phyloP scores from a whole-genome alignment of 2,329 filamentous ascomycete species.

The Ophiocordyceps robertsii region DNA sequence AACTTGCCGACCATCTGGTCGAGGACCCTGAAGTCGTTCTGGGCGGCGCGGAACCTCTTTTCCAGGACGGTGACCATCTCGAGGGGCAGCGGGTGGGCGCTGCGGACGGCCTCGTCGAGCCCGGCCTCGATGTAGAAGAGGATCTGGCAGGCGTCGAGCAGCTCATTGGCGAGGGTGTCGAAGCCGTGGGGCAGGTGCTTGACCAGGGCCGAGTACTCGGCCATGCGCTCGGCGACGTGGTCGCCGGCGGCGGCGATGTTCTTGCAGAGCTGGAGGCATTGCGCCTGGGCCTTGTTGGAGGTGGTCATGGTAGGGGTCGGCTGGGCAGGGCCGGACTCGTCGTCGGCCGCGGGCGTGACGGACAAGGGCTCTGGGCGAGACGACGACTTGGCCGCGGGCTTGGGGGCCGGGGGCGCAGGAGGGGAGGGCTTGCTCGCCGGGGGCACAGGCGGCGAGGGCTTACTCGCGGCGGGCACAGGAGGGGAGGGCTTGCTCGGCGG shows the following conservation, averaged over 20 bases:
- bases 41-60: conserved; percentile 47
- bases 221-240: conserved; percentile 49
- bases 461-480: no score
- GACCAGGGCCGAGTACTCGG: conserved; percentile 47
- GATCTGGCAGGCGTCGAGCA: conserved; percentile 52
- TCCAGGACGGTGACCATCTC: conserved; percentile 52
- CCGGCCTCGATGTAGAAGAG: conserved; percentile 58
- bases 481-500: no score
- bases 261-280: conserved; percentile 33
- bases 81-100: conserved; percentile 37
- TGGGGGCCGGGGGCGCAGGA: no score
- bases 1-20: conserved; percentile 49
- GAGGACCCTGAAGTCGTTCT: conserved; percentile 48
- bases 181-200: conserved; percentile 42
- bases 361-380: no score
- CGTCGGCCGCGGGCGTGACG: background rate
- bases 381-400: no score
- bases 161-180: conserved; percentile 47
- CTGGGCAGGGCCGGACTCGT: background rate
- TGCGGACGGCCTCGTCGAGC: conserved; percentile 37
- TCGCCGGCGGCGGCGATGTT: conserved; percentile 47
- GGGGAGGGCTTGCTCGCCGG: no score
- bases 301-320: conserved; percentile 3
- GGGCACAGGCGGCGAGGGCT: no score
- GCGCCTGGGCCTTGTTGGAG: conserved; percentile 14